Conservation (phyloP, 2,329 filamentous ascomycete species). For the Colletotrichum abscissum region DNA sequence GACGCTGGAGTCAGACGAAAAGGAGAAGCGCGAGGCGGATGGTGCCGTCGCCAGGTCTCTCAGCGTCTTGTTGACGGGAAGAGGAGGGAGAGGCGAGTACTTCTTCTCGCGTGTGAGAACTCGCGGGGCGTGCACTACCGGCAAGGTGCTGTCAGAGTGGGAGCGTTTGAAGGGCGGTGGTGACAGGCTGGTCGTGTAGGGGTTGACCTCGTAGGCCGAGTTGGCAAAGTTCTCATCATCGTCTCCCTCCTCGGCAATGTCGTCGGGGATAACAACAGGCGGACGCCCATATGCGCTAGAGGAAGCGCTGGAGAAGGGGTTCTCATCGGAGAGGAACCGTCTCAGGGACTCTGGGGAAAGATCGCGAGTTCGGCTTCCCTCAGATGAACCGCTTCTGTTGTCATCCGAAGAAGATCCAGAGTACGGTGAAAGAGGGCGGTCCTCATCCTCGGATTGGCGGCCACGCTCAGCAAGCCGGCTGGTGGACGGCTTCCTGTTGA, state of each 20-base stretch:
- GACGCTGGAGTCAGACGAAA: conserved; percentile 45
- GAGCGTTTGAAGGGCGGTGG: conserved; percentile 62
- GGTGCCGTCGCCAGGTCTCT: conserved; percentile 9
- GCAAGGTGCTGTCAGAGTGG: conserved; percentile 44
- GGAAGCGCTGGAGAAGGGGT: conserved; percentile 38
- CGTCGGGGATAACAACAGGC: conserved; percentile 48
- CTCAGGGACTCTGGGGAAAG: conserved; percentile 67
- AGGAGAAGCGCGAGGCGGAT: conserved; percentile 42
- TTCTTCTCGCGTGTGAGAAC: conserved; percentile 40
- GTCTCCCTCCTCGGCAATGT: conserved; percentile 47
- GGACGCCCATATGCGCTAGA: conserved; percentile 43
- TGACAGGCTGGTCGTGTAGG: conserved; percentile 60
- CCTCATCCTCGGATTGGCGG: conserved; percentile 44
- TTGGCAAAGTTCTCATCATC: conserved; percentile 73
- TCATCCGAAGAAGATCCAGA: conserved; percentile 42
- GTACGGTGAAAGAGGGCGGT: conserved; percentile 36
- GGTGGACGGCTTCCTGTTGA: conserved; percentile 53
- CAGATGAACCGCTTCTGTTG: conserved; percentile 50
- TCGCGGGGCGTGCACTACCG: conserved; percentile 39
- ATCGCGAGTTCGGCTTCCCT: conserved; percentile 59
- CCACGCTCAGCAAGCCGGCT: conserved; percentile 48
- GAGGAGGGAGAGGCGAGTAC: conserved; percentile 22
- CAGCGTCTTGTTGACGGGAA: conserved; percentile 7
- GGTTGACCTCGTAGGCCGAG: conserved; percentile 58
- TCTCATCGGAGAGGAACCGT: conserved; percentile 62